Evolutionary conservation across 2,329 filamentous ascomycete species (phyloP), one percentile per base, ranked within the genome.

Genomic region (Aspergillus cejpii): DNA sequence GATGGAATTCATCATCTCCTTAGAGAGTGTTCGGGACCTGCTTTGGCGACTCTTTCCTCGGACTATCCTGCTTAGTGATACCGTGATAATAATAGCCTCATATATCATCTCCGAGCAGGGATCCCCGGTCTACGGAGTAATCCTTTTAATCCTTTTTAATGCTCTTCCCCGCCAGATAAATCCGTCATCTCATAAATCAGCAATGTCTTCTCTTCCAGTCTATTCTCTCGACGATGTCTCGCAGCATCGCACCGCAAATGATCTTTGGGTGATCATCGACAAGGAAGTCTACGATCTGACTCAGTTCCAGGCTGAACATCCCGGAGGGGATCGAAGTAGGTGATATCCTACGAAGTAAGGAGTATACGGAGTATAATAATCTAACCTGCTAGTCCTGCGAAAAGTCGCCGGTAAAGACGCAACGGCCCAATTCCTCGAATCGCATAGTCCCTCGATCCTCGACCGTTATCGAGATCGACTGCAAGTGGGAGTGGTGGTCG

Each of bases 241-340:
- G 17, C 31, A 11, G 15, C 31, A 34, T 34, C 10, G 11, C 4
- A 34, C 10, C 10, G 1, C 31, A 6, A 34, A 34, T 1, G 46
- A 53, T 31, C 38, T 53, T 7, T 56, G 52, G 53, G 38, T 56
- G n/a, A 41, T 53, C 39, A 48, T 56, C 39, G 52, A 54, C 20
- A 43, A 49, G 6, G 45, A 53, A 5, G 50, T 57, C 5, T 57
- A 43, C 28, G 47, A 56, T 36, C 34, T 56, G 27, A 54, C 44
- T 8, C 44, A 49, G 21, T 57, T 56, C 23, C 48, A 51, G 23
- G 50, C 50, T 14, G 52, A 56, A 24, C 52, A 57, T 34, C 53
- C 55, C 21, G 54, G 54, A 12, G 45, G 37, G n/a, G 39, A 41
- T 3, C 33, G n/a, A 14, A 39, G 42, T 50, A 40, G 11, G 28